Evolutionary conservation across 2,329 filamentous ascomycete species (phyloP).

Genomic region (Leptographium flavum): DNA sequence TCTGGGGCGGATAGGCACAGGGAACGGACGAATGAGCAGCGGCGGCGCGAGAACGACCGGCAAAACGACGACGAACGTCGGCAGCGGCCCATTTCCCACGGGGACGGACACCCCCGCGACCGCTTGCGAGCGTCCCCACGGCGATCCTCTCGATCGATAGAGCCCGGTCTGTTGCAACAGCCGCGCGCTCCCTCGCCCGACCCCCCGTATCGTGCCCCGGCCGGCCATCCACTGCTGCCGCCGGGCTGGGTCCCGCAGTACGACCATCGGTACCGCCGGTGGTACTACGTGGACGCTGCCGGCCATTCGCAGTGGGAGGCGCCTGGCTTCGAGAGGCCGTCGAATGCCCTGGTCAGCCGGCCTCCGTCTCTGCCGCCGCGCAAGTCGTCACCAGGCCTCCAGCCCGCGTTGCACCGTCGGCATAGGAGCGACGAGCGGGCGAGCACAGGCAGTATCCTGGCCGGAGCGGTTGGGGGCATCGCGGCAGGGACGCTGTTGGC

Average conservation of each 20-base stretch:
- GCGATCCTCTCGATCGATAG: neutral
- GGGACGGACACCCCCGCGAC: no score
- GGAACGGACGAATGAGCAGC: no score
- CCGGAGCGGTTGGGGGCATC: constrained; percentile 5
- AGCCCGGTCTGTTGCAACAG: neutral
- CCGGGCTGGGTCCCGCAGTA: constrained; percentile 41
- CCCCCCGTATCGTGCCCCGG: constrained; percentile 11
- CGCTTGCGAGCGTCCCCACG: neutral
- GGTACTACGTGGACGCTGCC: constrained; percentile 43
- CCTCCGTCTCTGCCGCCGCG: neutral
- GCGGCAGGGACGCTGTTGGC: constrained; percentile 4
- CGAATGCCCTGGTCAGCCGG: neutral
- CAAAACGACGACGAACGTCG: no score
- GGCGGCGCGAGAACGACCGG: no score
- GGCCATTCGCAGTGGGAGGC: constrained; percentile 43
- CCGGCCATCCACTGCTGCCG: constrained; percentile 29
- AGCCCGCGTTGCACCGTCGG: neutral
- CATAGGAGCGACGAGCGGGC: neutral
- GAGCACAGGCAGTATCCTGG: neutral
- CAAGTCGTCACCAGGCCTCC: no score
- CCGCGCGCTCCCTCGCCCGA: neutral
- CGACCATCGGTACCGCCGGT: constrained; percentile 37
- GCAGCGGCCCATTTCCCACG: no score
- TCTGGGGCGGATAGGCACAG: no score
- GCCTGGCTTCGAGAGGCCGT: constrained; percentile 13